Conservation (phyloP, 345 rosid genomes). For the Fremontodendron californicum region DNA sequence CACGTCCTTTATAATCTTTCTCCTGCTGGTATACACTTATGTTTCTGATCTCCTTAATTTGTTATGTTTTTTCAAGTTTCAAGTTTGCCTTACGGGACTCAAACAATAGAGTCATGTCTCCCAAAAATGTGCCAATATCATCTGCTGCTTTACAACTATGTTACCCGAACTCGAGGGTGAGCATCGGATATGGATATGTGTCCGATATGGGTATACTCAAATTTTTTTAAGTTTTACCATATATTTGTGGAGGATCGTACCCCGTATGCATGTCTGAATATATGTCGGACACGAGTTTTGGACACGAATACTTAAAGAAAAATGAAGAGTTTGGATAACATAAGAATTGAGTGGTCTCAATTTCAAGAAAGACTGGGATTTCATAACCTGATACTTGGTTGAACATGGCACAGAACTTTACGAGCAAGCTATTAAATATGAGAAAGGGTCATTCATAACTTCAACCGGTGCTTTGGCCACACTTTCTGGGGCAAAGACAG, state of each 20-base stretch:
- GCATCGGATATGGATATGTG: too few relatives aligned
- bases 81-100: neutral
- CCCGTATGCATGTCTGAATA: too few relatives aligned
- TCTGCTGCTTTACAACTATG: too few relatives aligned
- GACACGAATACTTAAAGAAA: too few relatives aligned
- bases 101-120: too few relatives aligned
- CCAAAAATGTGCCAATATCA: too few relatives aligned
- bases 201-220: too few relatives aligned
- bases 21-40: conserved; percentile 57
- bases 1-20: conserved; percentile 92
- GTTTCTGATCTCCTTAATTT: neutral
- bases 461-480: conserved; percentile 89
- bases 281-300: too few relatives aligned
- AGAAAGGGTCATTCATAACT: conserved; percentile 85
- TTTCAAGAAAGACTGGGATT: neutral
- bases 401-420: conserved; percentile 56
- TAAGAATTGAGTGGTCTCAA: neutral
- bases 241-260: too few relatives aligned
- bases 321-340: too few relatives aligned
- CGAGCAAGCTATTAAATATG: conserved; percentile 82
- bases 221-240: too few relatives aligned
- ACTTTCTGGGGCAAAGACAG: conserved; percentile 92
- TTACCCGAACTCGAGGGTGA: too few relatives aligned
- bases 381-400: neutral
- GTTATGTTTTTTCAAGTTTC: neutral